Base-by-base conservation (phyloP, 2,329 filamentous ascomycete genomes). In the Paraphoma sp. region DNA sequence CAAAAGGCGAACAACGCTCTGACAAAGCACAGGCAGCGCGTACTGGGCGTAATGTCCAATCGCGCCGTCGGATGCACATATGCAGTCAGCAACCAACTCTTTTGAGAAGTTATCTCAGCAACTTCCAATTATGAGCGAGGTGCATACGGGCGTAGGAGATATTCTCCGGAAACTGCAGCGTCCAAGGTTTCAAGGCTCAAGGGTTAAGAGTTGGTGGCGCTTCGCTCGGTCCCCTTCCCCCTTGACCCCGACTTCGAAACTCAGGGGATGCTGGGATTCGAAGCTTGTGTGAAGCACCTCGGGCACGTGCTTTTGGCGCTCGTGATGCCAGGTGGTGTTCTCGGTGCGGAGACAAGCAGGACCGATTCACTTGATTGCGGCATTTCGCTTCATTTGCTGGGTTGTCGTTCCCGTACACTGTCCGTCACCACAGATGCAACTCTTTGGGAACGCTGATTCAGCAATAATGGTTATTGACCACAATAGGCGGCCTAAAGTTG, bases 221-320 rank as follows among this genome's bases (percentile, higher is more conserved):
- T 9, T 16, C 8, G 40, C 23, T 23, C 33, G 44, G 30, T 11
- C 33, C 33, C 33, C 10, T n/a, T 42, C 8, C 10, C 45, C 53
- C 54, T 40, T 53, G 53, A 53, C 45, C 48, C 54, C 53, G 45
- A 60, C 42, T 30, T 54, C 48, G 57, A 60, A 54, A 63, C 54
- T 42, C 48, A 41, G 31, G 45, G 33, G 40, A 28, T 28, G 29
- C 17, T 54, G 50, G 45, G 33, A 38, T 43, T 16, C 28, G 28
- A 16, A 16, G 33, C 14, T 36, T 14, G 33, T 33, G 16, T 47
- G 47, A 43, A 23, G 23, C 43, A n/a, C 11, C 18, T 23, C n/a
- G 3, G 41, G 41, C n/a, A 16, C n/a, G n/a, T 23, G n/a, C 9
- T 43, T 23, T 10, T 43, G 2, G 4, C n/a, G n/a, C n/a, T 9